Percentiles rank a stretch among this genome's conserved stretches.
These are phyloP conservation scores for Phytophthora foliorum DNA, from an alignment of 352 stramenopile genomes.

Conservation along the genomic window DNA sequence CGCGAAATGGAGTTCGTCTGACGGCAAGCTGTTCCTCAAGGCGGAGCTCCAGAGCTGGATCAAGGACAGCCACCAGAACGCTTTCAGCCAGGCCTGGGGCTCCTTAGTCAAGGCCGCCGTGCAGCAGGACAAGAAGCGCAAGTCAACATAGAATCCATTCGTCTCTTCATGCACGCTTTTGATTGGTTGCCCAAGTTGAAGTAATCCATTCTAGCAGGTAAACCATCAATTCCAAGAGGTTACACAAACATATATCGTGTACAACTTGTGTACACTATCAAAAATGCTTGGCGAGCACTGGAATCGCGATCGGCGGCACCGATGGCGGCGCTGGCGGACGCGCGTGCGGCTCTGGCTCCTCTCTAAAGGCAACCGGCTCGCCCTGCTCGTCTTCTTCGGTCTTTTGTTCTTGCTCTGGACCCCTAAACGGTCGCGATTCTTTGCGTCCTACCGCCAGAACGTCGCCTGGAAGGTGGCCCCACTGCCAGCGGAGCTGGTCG, in stretches of 20 bases:
- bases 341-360: constrained; percentile 33
- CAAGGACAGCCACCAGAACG: constrained; percentile 57
- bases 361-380: not conserved
- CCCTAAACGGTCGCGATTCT: constrained; percentile 5
- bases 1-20: constrained; percentile 46
- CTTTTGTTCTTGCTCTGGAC: constrained; percentile 2
- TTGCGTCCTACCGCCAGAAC: constrained; percentile 5
- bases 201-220: not conserved
- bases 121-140: constrained; percentile 28
- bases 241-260: not conserved
- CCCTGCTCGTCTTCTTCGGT: not conserved
- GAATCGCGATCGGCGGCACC: constrained; percentile 14
- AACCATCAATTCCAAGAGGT: not conserved
- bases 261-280: not conserved
- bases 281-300: constrained; percentile 11
- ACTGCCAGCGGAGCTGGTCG: constrained; percentile 8
- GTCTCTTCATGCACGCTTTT: not conserved
- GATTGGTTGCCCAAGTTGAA: not conserved
- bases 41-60: constrained; percentile 70
- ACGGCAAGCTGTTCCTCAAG: constrained; percentile 57
- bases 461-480: constrained; percentile 9
- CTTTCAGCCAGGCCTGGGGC: constrained; percentile 61
- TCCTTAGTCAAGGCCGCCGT: constrained; percentile 40
- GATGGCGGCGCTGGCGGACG: constrained; percentile 28
- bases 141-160: not conserved